These are phyloP conservation scores for Leishmania arabica DNA, from an alignment of 208 protist species.

Conservation along the genomic window DNA sequence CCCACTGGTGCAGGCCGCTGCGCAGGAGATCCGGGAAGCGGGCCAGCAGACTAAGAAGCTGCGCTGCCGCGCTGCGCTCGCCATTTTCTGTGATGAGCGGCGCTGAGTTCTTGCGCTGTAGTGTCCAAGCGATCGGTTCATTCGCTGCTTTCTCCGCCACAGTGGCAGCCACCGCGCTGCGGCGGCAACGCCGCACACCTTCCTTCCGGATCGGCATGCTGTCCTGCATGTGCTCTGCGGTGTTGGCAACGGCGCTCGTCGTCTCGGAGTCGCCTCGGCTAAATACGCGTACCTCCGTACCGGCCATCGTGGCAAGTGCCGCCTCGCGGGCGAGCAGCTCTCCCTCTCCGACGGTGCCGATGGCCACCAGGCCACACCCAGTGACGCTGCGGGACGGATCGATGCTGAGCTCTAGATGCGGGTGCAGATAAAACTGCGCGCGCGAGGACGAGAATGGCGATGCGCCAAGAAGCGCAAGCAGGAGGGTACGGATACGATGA, in stretches of 20 bases:
- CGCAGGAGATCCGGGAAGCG: neutral
- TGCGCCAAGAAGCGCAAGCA: constrained; percentile 3
- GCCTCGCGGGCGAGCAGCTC: constrained; percentile 40
- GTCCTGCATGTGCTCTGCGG: neutral
- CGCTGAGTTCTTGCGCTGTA: neutral
- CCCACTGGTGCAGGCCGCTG: neutral
- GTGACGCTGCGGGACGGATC: constrained; percentile 34
- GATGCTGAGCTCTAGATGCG: constrained; percentile 32
- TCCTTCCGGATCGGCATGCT: neutral
- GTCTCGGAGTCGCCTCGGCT: neutral
- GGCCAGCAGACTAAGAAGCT: neutral
- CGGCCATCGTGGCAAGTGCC: neutral
- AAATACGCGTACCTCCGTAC: neutral
- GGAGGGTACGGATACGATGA: constrained; percentile 6
- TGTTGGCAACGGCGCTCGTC: neutral
- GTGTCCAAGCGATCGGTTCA: neutral
- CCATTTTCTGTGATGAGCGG: neutral
- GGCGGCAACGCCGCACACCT: neutral
- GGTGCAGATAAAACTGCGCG: constrained; percentile 20
- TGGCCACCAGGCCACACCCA: constrained; percentile 47
- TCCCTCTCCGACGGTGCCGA: constrained; percentile 36
- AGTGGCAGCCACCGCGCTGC: too few species aligned
- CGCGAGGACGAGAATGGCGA: neutral
- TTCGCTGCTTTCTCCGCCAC: neutral
- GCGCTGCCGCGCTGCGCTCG: neutral